A percentile compares a stretch with the other conserved stretches of the same genome.
Conservation (phyloP, 2,329 filamentous ascomycete genomes). For the Anisogramma anomala region DNA sequence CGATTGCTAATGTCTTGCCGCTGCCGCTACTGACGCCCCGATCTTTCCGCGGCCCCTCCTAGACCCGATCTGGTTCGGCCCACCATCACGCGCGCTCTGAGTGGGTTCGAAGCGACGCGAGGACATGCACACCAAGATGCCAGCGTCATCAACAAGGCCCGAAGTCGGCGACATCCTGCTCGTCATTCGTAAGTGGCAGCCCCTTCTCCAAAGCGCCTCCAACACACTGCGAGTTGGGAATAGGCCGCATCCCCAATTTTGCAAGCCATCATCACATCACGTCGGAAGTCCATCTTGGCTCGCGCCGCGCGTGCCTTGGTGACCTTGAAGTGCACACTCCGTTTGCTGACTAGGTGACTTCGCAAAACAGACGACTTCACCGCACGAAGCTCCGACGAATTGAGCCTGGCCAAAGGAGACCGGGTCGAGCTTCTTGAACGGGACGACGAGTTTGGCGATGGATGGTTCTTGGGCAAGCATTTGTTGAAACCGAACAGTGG, state of each 20-base stretch:
- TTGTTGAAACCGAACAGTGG: constrained; percentile 62
- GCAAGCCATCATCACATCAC: background rate
- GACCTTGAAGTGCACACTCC: background rate
- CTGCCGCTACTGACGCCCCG: constrained; percentile 11
- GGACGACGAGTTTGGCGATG: constrained; percentile 81
- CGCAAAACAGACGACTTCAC: constrained; percentile 66
- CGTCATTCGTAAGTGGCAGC: constrained; percentile 54
- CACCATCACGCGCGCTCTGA: background rate
- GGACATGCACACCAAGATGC: constrained; percentile 17
- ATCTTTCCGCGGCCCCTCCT: constrained; percentile 9
- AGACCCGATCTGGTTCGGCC: constrained; percentile 3
- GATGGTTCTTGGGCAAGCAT: constrained; percentile 72
- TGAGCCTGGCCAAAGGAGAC: constrained; percentile 76
- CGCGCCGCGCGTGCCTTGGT: background rate
- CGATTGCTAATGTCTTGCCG: constrained; percentile 14
- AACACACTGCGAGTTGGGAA: constrained; percentile 7
- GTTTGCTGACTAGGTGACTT: constrained; percentile 7
- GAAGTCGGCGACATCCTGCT: constrained; percentile 56
- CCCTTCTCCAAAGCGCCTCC: background rate
- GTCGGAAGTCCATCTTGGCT: background rate
- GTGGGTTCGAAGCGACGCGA: background rate
- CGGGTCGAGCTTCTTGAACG: constrained; percentile 73
- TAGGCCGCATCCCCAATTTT: constrained; percentile 4
- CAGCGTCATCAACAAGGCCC: constrained; percentile 34
- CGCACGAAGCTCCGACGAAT: constrained; percentile 83